A percentile compares a stretch with the other conserved stretches of the same genome.
Conservation (phyloP, 2,329 filamentous ascomycete genomes). For the Verticillium nonalfalfae region DNA sequence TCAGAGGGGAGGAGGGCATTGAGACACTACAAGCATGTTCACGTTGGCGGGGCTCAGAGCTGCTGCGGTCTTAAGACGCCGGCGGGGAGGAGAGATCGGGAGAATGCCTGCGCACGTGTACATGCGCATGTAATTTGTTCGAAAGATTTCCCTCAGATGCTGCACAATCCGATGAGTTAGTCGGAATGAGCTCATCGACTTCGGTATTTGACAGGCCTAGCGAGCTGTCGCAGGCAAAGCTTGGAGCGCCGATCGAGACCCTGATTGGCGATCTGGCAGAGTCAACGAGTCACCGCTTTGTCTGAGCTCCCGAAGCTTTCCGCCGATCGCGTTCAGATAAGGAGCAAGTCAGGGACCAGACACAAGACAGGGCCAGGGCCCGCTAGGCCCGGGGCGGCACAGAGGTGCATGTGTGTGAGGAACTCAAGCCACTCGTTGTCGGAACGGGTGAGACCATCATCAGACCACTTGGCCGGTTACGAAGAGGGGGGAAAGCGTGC, state of each 20-base stretch:
- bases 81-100: not conserved
- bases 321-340: not conserved
- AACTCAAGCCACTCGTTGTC: not conserved
- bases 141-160: not conserved
- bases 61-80: not conserved
- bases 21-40: not conserved
- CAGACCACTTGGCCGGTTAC: not conserved
- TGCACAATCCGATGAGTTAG: not conserved
- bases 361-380: no score
- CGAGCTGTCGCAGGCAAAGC: not conserved
- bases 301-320: not conserved
- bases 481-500: not conserved
- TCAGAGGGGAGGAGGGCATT: not conserved
- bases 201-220: not conserved
- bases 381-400: not conserved
- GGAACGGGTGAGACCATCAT: no score
- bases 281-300: constrained; percentile 9
- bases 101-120: not conserved
- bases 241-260: not conserved
- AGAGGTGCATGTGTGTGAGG: not conserved
- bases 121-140: not conserved
- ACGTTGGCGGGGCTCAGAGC: not conserved
- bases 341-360: not conserved
- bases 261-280: constrained; percentile 7
- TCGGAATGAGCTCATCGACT: constrained; percentile 8